Evolutionary conservation across 129 eudicot species (phyloP).

Genomic region (Helianthus annuus): DNA sequence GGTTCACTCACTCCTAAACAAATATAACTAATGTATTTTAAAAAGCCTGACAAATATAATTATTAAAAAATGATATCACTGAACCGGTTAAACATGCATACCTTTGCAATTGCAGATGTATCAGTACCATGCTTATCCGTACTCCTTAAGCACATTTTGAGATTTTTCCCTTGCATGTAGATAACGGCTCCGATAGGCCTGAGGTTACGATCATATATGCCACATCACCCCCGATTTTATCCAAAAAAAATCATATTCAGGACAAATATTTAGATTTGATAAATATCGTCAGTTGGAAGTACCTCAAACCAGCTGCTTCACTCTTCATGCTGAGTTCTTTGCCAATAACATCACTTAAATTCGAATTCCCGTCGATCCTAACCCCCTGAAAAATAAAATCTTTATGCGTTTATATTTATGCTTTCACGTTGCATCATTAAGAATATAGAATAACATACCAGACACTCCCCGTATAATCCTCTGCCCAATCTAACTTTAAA

Average conservation of each 20-base stretch:
- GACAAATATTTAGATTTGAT: not conserved
- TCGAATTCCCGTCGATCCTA: constrained; percentile 54
- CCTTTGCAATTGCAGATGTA: constrained; percentile 91
- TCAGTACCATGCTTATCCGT: constrained; percentile 53
- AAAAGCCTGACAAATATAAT: too few relatives aligned
- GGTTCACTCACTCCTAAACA: not conserved
- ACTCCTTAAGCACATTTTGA: constrained; percentile 87
- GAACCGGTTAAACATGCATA: constrained; percentile 24
- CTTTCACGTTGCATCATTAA: too few relatives aligned
- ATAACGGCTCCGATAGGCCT: constrained; percentile 94
- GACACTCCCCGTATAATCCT: constrained; percentile 87
- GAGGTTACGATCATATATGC: constrained; percentile 21
- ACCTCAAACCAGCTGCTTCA: constrained; percentile 84
- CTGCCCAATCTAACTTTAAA: constrained; percentile 68
- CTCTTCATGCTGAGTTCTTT: constrained; percentile 73
- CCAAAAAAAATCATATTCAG: not conserved
- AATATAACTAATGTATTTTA: not conserved
- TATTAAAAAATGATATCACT: not conserved
- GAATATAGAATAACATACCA: constrained; percentile 45
- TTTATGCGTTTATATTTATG: too few relatives aligned
- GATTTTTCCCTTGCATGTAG: constrained; percentile 83
- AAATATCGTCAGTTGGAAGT: not conserved
- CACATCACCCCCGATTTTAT: not conserved
- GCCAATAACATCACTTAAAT: constrained; percentile 71
- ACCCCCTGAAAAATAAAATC: constrained; percentile 54